Base-by-base conservation (phyloP, 495 filamentous ascomycete genomes). In the Chaetomidium leptoderma region DNA sequence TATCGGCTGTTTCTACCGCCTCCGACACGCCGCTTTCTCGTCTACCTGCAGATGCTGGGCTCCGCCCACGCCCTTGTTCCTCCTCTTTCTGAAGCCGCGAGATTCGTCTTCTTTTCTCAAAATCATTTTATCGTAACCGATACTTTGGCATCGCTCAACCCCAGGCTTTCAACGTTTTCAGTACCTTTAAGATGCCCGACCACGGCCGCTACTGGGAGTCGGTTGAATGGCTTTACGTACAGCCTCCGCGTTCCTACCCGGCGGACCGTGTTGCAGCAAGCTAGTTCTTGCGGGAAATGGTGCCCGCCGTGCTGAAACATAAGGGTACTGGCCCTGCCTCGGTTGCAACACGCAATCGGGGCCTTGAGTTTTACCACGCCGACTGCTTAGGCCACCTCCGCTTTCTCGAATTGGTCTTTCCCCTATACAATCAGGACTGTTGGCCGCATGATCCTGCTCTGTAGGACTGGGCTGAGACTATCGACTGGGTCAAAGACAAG, bases 31-130 rank as follows among this genome's bases (percentile, higher is more conserved):
- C 11, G 47, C 32, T 21, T 51, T 51, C 47, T 51, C 47, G 13
- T 35, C 47, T 7, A 9, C 17, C n/a, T 51, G 47, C 21, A 11
- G 32, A 24, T 51, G 47, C 47, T 51, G 47, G 47, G 30, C 47
- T 23, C 47, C 47, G 47, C 47, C 47, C 10, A 51, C 47, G 17
- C 47, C 47, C 47, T 51, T 51, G 47, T 51, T 51, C 21, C 32
- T 51, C 47, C 47, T 16, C 32, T 51, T 8, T 16, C 29, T 0
- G 32, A 37, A 7, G 47, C 35, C 9, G 47, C 47, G 47, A 21
- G 29, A 35, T 36, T 51, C 47, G 32, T 37, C 14, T 37, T 51
- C 8, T 51, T 37, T 9, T 51, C 47, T 8, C 32, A 16, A 0
- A 37, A 51, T 35, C 47, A 21, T 9, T 51, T 51, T 6, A 11